A percentile compares a stretch with the other conserved stretches of the same genome.
These are phyloP conservation scores for Tulasnella sp. DNA, from an alignment of 768 basidiomycete genomes.

Conservation along the genomic window DNA sequence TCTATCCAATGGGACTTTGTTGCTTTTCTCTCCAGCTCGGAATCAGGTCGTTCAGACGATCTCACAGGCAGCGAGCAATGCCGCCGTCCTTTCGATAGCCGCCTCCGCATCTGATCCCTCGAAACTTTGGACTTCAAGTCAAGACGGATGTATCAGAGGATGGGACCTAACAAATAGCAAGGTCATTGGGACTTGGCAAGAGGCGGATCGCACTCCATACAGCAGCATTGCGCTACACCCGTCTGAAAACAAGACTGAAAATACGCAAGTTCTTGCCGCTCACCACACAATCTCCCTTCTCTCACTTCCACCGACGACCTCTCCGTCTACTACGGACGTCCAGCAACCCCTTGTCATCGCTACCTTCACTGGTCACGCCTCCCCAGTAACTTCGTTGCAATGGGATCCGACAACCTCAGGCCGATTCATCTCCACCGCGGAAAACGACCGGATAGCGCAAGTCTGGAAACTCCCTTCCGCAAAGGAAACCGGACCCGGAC, in stretches of 20 bases:
- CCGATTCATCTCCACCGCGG: conserved; percentile 58
- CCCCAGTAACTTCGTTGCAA: conserved; percentile 49
- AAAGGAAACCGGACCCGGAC: conserved; percentile 42
- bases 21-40: conserved; percentile 61
- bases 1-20: conserved; percentile 56
- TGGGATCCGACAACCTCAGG: conserved; percentile 50
- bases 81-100: conserved; percentile 52
- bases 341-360: conserved; percentile 49
- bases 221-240: conserved; percentile 51
- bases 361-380: conserved; percentile 64
- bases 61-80: conserved; percentile 53
- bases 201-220: conserved; percentile 57
- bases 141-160: conserved; percentile 54
- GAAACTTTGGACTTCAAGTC: conserved; percentile 54
- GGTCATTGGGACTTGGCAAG: conserved; percentile 52
- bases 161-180: conserved; percentile 56
- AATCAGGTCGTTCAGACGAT: conserved; percentile 54
- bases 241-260: conserved; percentile 40
- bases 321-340: conserved; percentile 33
- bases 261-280: conserved; percentile 63
- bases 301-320: conserved; percentile 35
- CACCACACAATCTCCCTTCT: conserved; percentile 59
- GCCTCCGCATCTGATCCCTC: not conserved
- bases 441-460: conserved; percentile 59
- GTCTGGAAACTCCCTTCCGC: conserved; percentile 53